These are phyloP conservation scores for Calonectria hongkongensis DNA, from an alignment of 2,329 filamentous ascomycete genomes.

Conservation along the genomic window DNA sequence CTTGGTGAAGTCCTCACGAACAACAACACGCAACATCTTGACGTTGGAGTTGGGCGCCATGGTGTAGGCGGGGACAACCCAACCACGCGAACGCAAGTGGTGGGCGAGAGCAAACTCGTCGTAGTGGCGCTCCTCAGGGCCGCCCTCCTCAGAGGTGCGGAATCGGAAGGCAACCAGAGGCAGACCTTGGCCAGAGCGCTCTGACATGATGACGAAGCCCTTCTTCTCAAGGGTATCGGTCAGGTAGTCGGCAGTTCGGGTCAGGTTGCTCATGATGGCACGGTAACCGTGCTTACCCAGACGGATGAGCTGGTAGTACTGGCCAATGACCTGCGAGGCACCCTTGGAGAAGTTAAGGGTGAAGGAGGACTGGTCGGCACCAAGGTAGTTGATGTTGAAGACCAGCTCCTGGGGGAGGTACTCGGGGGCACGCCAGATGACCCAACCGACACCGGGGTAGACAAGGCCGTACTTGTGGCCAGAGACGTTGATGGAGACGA, in stretches of 20 bases:
- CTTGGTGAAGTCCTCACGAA: slow-evolving; percentile 93
- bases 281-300: slow-evolving; percentile 95
- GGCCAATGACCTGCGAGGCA: slow-evolving; percentile 94
- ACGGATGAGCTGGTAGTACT: slow-evolving; percentile 98
- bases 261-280: slow-evolving; percentile 95
- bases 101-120: slow-evolving; percentile 89
- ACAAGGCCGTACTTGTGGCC: slow-evolving; percentile 89
- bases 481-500: slow-evolving; percentile 95
- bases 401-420: slow-evolving; percentile 93
- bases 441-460: slow-evolving; percentile 96
- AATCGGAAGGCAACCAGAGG: slow-evolving; percentile 94
- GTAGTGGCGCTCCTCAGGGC: slow-evolving; percentile 74
- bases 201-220: slow-evolving; percentile 92
- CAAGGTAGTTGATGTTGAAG: slow-evolving; percentile 99
- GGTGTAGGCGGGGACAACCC: slow-evolving; percentile 97
- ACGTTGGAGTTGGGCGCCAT: slow-evolving; percentile 93
- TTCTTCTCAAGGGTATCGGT: slow-evolving; percentile 81
- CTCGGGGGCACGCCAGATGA: slow-evolving; percentile 89
- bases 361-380: slow-evolving; percentile 95
- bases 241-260: slow-evolving; percentile 91
- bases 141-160: slow-evolving; percentile 69
- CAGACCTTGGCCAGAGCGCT: slow-evolving; percentile 84
- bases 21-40: slow-evolving; percentile 94
- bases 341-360: slow-evolving; percentile 98
- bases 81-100: slow-evolving; percentile 88